Base-by-base conservation (phyloP, 2,329 filamentous ascomycete genomes). In the Periglandula ipomoeae region DNA sequence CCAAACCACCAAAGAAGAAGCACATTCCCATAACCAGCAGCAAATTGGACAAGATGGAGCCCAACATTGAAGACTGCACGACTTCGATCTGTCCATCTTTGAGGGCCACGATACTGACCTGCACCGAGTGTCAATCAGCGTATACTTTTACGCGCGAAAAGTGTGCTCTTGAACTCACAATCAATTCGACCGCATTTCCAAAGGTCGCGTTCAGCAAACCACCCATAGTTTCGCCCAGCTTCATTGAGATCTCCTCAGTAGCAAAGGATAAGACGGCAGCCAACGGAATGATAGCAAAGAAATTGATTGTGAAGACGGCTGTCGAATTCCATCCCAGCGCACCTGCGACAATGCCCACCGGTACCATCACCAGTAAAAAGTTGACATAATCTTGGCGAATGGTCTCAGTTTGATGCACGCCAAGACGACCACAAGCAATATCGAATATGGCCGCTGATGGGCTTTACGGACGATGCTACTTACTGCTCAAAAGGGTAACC, bases 61-160 rank as follows among this genome's bases (percentile, higher is more conserved):
- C 91, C 30, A 97, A 82, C 90, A 97, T 97, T 55, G 89, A 95
- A 19, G 91, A 86, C 70, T 97, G 93, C n/a, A 97, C 91, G 55
- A 97, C 90, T 59, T 91, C 84, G 62, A 96, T 94, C 69, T 97
- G 86, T 54, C 82, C 81, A 58, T 93, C 82, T 56, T 75, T 81
- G 41, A 98, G 77, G 17, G 93, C 93, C 55, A 97, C 85, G 58
- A 97, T 91, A 65, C 88, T 95, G 63, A 95, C 87, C 87, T 91
- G 61, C 17, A 19, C n/a, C 11, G 1, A 6, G 26, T 19, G 22
- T 15, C 10, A 5, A 41, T 56, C 35, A 56, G 53, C 34, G 37
- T 24, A 10, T 19, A 22, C 13, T 19, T 19, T 24, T 1, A 20
- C 8, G 17, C 13, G n/a, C 5, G 5, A 23, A 23, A 22, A 13